These are phyloP conservation scores for Myriosclerotinia scirpicola DNA, from an alignment of 2,329 filamentous ascomycete species.

Conservation along the genomic window DNA sequence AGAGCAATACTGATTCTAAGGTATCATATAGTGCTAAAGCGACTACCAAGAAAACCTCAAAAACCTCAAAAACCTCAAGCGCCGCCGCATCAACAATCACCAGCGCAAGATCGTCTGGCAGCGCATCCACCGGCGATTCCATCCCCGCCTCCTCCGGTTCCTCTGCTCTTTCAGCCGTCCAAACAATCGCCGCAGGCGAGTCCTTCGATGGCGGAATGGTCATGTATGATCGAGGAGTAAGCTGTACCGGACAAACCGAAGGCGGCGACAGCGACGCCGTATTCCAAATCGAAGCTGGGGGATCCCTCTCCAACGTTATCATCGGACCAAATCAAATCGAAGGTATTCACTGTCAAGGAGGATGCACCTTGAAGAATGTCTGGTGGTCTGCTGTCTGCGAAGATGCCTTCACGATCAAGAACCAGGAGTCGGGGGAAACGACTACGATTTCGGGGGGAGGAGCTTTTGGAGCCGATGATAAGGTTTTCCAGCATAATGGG, in stretches of 20 bases:
- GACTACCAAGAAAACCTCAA: background rate
- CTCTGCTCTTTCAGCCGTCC: conserved; percentile 44
- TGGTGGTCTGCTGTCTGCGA: conserved; percentile 36
- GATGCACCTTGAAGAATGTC: conserved; percentile 36
- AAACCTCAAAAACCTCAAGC: background rate
- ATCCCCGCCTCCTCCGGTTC: conserved; percentile 41
- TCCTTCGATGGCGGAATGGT: conserved; percentile 50
- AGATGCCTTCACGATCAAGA: conserved; percentile 35
- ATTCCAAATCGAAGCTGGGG: conserved; percentile 40
- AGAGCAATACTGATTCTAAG: background rate
- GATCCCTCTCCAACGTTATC: conserved; percentile 41
- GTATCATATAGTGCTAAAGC: background rate
- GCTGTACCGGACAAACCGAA: conserved; percentile 46
- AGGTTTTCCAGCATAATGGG: conserved; percentile 46
- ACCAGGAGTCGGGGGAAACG: conserved; percentile 40
- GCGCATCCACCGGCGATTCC: background rate
- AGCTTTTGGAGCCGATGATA: conserved; percentile 46
- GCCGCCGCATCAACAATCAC: background rate
- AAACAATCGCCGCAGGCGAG: conserved; percentile 47
- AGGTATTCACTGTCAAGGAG: conserved; percentile 36
- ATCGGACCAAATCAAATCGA: conserved; percentile 42
- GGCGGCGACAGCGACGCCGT: conserved; percentile 43
- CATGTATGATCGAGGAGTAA: conserved; percentile 46
- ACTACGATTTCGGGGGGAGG: conserved; percentile 47
- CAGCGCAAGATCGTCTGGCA: background rate